Evolutionary conservation across 345 rosid genomes (phyloP), one percentile per base, ranked within the genome.

Genomic region (Murraya paniculata): DNA sequence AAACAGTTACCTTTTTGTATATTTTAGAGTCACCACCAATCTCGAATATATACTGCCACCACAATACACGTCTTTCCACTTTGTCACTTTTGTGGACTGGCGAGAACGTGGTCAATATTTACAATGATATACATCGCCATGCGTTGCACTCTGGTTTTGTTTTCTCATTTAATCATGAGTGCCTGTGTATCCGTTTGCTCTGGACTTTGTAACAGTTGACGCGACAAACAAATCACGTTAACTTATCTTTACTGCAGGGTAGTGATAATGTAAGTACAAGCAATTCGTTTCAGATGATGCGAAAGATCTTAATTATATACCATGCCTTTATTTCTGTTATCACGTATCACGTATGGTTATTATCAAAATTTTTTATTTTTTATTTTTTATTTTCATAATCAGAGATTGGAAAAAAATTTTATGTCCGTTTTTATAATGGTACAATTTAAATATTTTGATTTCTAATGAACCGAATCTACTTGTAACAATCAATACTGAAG

Each of bases 41-140:
- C 82, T 70, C 80, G 97, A 89, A 92, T 87, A 87, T 84, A 87
- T 92, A 33, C 90, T 81, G 55, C 50, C 16, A 45, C 50, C 58
- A 67, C 60, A 56, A 22, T 19, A 56, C 60, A 53, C 66, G 74
- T 66, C 81, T 71, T 85, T 77, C 79, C 83, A 80, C 68, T 73
- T 72, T 78, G 84, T 39, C 80, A 71, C 76, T 67, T 81, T 78
- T 55, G 61, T 61, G 79, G 85, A 79, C 82, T 73, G 82, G 35
- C 82, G 68, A 81, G 78, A 78, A 64, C 73, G 31, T 71, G 78
- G 84, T 85, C 87, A 81, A 80, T 83, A 55, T 65, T 69, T 71
- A 78, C 72, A 55, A 65, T 58, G 79, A 69, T 84, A 58, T 76
- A 62, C 81, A 80, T 79, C 41, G 84, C 84, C 84, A 87, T 84